Evolutionary conservation across 768 basidiomycete species (phyloP), one percentile per base, ranked within the genome.

Genomic region (Lactarius pseudohatsudake): DNA sequence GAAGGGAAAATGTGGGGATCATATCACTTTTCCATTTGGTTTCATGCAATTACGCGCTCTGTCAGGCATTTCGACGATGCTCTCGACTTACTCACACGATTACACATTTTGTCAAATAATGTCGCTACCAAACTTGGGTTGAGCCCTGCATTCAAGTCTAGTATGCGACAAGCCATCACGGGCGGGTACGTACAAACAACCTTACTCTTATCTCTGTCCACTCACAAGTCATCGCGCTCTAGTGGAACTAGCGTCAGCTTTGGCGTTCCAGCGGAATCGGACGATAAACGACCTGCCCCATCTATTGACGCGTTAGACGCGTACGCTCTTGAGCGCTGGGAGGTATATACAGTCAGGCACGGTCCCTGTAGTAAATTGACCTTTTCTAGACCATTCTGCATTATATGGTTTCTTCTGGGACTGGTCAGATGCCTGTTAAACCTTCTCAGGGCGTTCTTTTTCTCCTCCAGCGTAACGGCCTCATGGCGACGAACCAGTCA

Each of bases 321-420:
- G 16, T 92, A 91, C 74, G 93, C 95, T 1, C 79, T 93, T 50
- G 90, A 92, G 72, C 83, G 92, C 67, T 97, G 94, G 94, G 94
- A 97, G 86, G 94, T 90, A 69, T 68, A 82, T 47, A 53, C 30
- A 28, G 40, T 26, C 30, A 32, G 55, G 41, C 61, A 59, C 56
- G 34, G 28, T 18, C 59, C 59, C 34, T 47, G 32, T 13, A 38
- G 64, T 59, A 28, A 50, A 57, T 56, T 56, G 15, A 70, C 45
- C 36, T 10, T 28, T 54, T 56, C 36, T 68, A 98, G 95, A 95
- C 94, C 0, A 96, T 98, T 72, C 82, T 98, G 54, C 94, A 98
- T 77, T 98, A 92, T 74, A 97, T 99, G 95, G 97, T 99, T 4
- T 95, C 93, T 10, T 96, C 91, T 38, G 92, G 88, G 15, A 86